A percentile compares a stretch with the other conserved stretches of the same genome.
Conservation (phyloP, 179 eudicot species). For the Beta lomatogona region DNA sequence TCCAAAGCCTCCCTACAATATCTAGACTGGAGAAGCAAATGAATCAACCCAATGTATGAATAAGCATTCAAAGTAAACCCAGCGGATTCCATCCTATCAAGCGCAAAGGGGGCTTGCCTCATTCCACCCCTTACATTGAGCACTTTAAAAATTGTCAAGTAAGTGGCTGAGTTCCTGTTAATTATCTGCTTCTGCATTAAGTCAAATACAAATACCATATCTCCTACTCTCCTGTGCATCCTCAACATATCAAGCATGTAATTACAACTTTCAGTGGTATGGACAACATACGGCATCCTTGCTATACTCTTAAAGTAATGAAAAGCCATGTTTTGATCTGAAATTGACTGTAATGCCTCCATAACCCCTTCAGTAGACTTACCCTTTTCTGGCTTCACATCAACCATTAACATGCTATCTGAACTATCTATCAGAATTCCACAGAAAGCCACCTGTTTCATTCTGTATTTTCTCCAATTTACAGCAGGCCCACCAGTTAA, state of each 20-base stretch:
- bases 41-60: constrained; percentile 80
- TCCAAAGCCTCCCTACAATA: constrained; percentile 64
- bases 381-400: constrained; percentile 30
- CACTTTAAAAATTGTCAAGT: constrained; percentile 70
- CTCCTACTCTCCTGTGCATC: constrained; percentile 46
- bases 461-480: constrained; percentile 48
- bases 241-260: constrained; percentile 81
- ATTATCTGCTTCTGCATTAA: constrained; percentile 87
- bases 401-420: constrained; percentile 28
- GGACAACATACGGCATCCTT: constrained; percentile 54
- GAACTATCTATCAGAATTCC: constrained; percentile 43
- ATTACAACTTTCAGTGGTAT: constrained; percentile 83
- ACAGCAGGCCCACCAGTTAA: constrained; percentile 35
- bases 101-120: constrained; percentile 65
- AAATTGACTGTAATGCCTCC: constrained; percentile 46
- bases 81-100: constrained; percentile 50
- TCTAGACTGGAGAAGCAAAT: constrained; percentile 71
- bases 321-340: constrained; percentile 50
- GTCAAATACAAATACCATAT: constrained; percentile 75
- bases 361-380: constrained; percentile 44
- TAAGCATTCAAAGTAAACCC: constrained; percentile 77
- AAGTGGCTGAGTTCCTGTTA: constrained; percentile 70
- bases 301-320: constrained; percentile 54
- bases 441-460: constrained; percentile 37
- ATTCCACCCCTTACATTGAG: constrained; percentile 72